Conservation (phyloP, 192 early-diverging fungal species). For the Podila epigama region DNA sequence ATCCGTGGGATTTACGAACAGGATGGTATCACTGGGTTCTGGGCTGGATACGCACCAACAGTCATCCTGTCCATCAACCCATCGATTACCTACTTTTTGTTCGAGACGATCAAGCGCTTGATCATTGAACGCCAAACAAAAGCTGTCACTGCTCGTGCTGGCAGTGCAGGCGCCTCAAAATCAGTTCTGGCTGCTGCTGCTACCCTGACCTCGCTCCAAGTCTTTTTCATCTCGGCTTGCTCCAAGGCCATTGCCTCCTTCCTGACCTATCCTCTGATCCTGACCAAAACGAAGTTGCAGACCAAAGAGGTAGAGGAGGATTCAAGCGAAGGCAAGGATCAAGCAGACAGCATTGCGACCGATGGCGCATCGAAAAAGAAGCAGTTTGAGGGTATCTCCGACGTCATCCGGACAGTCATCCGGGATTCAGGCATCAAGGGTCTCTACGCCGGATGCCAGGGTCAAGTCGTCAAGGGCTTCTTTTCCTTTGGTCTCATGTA, state of each 20-base stretch:
- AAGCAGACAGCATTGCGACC: constrained; percentile 1
- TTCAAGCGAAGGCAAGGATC: constrained; percentile 2
- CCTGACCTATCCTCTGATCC: constrained; percentile 59
- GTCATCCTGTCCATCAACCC: constrained; percentile 57
- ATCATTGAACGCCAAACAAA: constrained; percentile 18
- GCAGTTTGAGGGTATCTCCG: constrained; percentile 20
- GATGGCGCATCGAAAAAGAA: constrained; percentile 22
- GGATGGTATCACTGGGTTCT: constrained; percentile 57
- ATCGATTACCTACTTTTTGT: constrained; percentile 61
- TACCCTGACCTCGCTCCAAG: constrained; percentile 43
- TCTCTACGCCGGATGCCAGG: constrained; percentile 47
- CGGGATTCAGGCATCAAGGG: constrained; percentile 33
- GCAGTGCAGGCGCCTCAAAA: not conserved
- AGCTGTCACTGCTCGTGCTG: not conserved
- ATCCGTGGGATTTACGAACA: constrained; percentile 46
- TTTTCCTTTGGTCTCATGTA: constrained; percentile 61
- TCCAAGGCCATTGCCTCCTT: constrained; percentile 58
- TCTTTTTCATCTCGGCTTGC: constrained; percentile 56
- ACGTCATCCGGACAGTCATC: constrained; percentile 44
- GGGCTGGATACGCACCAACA: constrained; percentile 57
- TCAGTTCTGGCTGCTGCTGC: constrained; percentile 26
- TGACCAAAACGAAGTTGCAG: constrained; percentile 54
- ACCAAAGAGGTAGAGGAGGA: constrained; percentile 15
- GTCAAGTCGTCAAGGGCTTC: constrained; percentile 63
- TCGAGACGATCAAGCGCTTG: constrained; percentile 52